These are phyloP conservation scores for Cladosporium sp. DNA, from an alignment of 2,329 filamentous ascomycete genomes.

Conservation along the genomic window DNA sequence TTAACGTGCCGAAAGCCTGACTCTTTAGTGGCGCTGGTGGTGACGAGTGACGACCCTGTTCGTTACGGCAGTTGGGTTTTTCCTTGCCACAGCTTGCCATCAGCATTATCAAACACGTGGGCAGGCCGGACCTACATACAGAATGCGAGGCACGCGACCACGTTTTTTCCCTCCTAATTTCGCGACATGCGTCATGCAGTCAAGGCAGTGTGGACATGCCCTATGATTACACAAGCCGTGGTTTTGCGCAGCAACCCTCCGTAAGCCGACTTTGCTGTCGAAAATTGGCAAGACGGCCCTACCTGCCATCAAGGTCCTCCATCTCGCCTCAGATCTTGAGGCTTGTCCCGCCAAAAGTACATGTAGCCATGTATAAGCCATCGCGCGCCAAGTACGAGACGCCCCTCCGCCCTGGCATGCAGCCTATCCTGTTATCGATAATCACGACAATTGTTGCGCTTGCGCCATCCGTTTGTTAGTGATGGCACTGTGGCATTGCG, in stretches of 20 bases:
- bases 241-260: background rate
- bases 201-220: background rate
- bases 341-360: background rate
- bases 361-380: background rate
- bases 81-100: background rate
- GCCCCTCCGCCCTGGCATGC: background rate
- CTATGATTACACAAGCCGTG: background rate
- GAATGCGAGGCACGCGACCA: background rate
- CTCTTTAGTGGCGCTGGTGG: background rate
- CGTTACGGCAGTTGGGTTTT: background rate
- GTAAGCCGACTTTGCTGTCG: background rate
- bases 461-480: background rate
- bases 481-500: background rate
- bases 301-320: background rate
- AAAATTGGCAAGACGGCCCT: background rate
- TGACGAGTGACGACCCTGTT: background rate
- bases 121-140: background rate
- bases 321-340: background rate
- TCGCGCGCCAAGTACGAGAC: background rate
- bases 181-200: background rate
- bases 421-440: background rate
- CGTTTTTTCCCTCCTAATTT: too few species aligned
- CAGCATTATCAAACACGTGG: constrained; percentile 2
- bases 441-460: background rate
- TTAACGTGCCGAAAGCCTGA: constrained; percentile 9